Conservation (phyloP, 2,329 filamentous ascomycete genomes). For the Huntiella bhutanensis region DNA sequence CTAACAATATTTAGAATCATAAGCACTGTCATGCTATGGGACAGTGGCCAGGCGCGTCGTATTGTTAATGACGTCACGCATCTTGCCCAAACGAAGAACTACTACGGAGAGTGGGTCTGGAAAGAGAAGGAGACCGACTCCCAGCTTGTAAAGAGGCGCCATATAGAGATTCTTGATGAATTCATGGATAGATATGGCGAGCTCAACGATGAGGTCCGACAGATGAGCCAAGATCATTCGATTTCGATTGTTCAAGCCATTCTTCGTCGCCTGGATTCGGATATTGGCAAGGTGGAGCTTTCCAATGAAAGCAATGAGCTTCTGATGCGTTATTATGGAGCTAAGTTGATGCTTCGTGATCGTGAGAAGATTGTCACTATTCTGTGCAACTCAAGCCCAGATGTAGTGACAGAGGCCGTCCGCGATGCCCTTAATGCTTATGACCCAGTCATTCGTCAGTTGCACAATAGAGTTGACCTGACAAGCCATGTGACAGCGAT, state of each 20-base stretch:
- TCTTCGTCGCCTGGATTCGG: slow-evolving; percentile 33
- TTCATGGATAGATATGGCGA: slow-evolving; percentile 33
- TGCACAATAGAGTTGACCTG: slow-evolving; percentile 55
- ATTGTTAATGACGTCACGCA: not conserved
- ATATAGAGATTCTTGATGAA: slow-evolving; percentile 39
- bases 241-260: slow-evolving; percentile 50
- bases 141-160: slow-evolving; percentile 26
- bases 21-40: slow-evolving; percentile 53
- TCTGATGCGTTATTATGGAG: slow-evolving; percentile 31
- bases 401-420: slow-evolving; percentile 51
- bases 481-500: slow-evolving; percentile 47
- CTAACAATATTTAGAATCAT: slow-evolving; percentile 38
- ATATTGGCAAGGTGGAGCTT: slow-evolving; percentile 15
- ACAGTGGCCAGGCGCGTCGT: slow-evolving; percentile 44
- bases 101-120: slow-evolving; percentile 1
- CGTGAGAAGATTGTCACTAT: slow-evolving; percentile 49
- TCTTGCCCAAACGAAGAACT: not conserved
- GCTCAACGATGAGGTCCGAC: slow-evolving; percentile 39
- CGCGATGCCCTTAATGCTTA: slow-evolving; percentile 47
- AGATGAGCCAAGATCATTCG: slow-evolving; percentile 28
- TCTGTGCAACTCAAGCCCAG: slow-evolving; percentile 49
- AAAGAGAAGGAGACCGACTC: not conserved
- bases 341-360: slow-evolving; percentile 52
- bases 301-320: slow-evolving; percentile 8
- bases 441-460: slow-evolving; percentile 52